These are phyloP conservation scores for Tolypocladium album DNA, from an alignment of 2,329 filamentous ascomycete species.

Conservation along the genomic window DNA sequence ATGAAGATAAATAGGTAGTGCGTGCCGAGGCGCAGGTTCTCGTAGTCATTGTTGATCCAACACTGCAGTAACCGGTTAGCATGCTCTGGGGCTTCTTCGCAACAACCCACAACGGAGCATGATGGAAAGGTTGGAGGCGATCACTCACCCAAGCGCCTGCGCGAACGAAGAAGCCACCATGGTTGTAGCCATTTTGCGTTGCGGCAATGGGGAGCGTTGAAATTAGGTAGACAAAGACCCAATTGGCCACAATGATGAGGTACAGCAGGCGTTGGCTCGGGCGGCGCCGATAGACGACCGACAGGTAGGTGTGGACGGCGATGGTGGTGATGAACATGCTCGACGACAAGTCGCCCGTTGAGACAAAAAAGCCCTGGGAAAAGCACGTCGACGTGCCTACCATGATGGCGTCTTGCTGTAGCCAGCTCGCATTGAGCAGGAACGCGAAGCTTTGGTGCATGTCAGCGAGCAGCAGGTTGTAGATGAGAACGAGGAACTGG, in stretches of 20 bases:
- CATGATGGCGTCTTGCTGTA: conserved; percentile 39
- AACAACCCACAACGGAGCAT: not conserved
- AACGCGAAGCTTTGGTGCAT: conserved; percentile 56
- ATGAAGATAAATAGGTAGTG: conserved; percentile 57
- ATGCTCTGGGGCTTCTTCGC: not conserved
- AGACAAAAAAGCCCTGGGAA: conserved; percentile 59
- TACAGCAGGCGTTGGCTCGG: conserved; percentile 41
- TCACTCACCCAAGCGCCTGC: conserved; percentile 49
- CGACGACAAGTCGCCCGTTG: conserved; percentile 53
- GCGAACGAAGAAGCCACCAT: conserved; percentile 47
- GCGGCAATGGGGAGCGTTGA: conserved; percentile 38
- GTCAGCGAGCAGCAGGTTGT: conserved; percentile 59
- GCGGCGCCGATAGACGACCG: conserved; percentile 45
- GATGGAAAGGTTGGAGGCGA: not conserved
- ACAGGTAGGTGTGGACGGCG: conserved; percentile 55
- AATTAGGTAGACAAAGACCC: conserved; percentile 49
- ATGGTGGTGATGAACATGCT: conserved; percentile 58
- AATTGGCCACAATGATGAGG: conserved; percentile 33
- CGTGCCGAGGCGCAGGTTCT: conserved; percentile 43
- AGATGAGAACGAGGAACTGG: conserved; percentile 59
- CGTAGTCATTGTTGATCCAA: conserved; percentile 49
- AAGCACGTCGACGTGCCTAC: conserved; percentile 45
- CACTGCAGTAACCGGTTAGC: conserved; percentile 28
- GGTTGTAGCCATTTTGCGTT: conserved; percentile 28
- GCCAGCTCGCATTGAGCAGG: conserved; percentile 49